Conservation (phyloP, 2,329 filamentous ascomycete genomes). For the Diaporthe ilicicola region DNA sequence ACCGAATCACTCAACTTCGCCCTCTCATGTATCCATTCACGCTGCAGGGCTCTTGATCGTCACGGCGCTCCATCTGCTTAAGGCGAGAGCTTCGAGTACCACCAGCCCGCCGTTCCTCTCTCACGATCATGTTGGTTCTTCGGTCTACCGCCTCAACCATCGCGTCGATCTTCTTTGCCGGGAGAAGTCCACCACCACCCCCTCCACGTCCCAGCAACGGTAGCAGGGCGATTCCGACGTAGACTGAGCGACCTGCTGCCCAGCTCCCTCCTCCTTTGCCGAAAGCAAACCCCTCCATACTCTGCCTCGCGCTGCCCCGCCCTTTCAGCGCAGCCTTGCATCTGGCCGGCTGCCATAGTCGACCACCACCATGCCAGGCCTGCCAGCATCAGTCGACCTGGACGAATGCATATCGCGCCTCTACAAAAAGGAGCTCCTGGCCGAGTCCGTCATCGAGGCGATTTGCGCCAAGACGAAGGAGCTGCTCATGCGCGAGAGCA, state of each 20-base stretch:
- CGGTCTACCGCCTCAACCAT: slow-evolving; percentile 37
- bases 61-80: slow-evolving; percentile 16
- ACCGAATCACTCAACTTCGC: not conserved
- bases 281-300: not conserved
- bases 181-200: slow-evolving; percentile 34
- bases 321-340: not conserved
- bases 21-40: slow-evolving; percentile 6
- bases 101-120: slow-evolving; percentile 10
- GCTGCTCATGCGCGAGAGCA: slow-evolving; percentile 99
- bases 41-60: not conserved
- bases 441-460: slow-evolving; percentile 97
- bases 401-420: slow-evolving; percentile 98
- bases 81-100: slow-evolving; percentile 7
- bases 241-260: not conserved
- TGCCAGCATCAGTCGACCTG: slow-evolving; percentile 89
- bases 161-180: slow-evolving; percentile 39
- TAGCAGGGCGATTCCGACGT: slow-evolving; percentile 24
- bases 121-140: slow-evolving; percentile 41
- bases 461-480: slow-evolving; percentile 99
- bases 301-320: not conserved
- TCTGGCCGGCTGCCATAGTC: not conserved
- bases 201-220: slow-evolving; percentile 27
- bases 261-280: not conserved
- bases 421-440: slow-evolving; percentile 93
- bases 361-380: slow-evolving; percentile 41